Percentiles rank a stretch among this genome's conserved stretches.
Evolutionary conservation across 2,329 filamentous ascomycete genomes (phyloP).

Genomic region (Fusarium praegraminearum): DNA sequence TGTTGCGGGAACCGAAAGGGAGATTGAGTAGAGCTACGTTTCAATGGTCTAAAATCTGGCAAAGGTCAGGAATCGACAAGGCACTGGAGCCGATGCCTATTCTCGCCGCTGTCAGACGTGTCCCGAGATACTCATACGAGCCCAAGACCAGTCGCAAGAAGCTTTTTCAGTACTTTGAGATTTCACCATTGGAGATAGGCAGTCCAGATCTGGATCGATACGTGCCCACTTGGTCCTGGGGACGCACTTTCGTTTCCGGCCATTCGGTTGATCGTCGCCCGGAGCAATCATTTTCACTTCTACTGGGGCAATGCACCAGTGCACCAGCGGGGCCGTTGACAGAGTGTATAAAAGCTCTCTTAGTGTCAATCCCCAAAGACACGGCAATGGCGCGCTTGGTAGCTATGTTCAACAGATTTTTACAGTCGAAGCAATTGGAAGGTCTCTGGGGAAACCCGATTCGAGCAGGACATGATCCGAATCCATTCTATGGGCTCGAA

Average conservation of each 20-base stretch:
- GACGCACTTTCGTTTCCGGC: conserved; percentile 40
- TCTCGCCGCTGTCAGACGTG: conserved; percentile 38
- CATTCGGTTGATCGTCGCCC: conserved; percentile 34
- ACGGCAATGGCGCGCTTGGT: conserved; percentile 33
- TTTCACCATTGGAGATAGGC: conserved; percentile 39
- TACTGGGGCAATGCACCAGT: conserved; percentile 41
- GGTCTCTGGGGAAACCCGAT: conserved; percentile 44
- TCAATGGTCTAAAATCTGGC: conserved; percentile 40
- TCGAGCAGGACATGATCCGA: conserved; percentile 41
- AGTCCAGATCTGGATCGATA: conserved; percentile 38
- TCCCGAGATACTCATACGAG: conserved; percentile 27
- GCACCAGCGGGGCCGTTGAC: conserved; percentile 38
- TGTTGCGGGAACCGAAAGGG: conserved; percentile 24
- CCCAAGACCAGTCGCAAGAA: conserved; percentile 11
- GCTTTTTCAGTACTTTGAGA: conserved; percentile 44
- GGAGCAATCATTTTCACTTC: conserved; percentile 37
- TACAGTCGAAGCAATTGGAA: conserved; percentile 33
- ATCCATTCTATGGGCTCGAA: conserved; percentile 42
- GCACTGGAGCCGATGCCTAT: conserved; percentile 40
- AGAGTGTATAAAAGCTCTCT: conserved; percentile 34
- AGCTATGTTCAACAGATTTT: conserved; percentile 7
- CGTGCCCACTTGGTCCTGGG: conserved; percentile 43
- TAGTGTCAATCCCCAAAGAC: conserved; percentile 33
- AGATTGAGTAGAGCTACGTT: conserved; percentile 38
- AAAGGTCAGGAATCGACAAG: conserved; percentile 23